These are phyloP conservation scores for Suhomyces maxii DNA, from an alignment of 1,139 yeast genomes.

Conservation along the genomic window DNA sequence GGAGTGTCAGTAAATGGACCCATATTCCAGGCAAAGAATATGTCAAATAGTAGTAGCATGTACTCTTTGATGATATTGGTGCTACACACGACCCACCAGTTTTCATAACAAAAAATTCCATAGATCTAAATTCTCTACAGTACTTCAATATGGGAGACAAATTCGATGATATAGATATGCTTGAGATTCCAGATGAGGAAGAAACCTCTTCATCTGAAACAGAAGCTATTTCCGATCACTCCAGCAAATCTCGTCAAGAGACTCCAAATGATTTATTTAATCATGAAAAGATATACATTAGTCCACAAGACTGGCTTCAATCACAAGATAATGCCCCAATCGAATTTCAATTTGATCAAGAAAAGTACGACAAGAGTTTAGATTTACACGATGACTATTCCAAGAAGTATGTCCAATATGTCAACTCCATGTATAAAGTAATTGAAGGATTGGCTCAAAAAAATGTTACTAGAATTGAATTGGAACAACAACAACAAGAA, in stretches of 20 bases:
- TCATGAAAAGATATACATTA: constrained; percentile 21
- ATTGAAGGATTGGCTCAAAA: constrained; percentile 31
- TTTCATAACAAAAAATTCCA: constrained; percentile 1
- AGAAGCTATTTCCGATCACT: constrained; percentile 29
- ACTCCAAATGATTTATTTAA: constrained; percentile 10
- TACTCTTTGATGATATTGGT: not conserved
- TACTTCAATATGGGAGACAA: constrained; percentile 3
- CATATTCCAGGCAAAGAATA: too few relatives aligned
- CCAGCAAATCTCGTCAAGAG: constrained; percentile 5
- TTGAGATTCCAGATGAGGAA: constrained; percentile 44
- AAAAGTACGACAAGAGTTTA: constrained; percentile 29
- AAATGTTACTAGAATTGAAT: constrained; percentile 18
- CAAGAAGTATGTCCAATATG: constrained; percentile 26
- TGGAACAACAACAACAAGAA: constrained; percentile 26
- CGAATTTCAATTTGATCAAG: constrained; percentile 32
- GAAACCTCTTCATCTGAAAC: constrained; percentile 28
- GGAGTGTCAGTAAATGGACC: too few relatives aligned
- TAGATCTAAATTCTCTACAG: not conserved
- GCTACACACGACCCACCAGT: constrained; percentile 4
- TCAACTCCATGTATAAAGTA: constrained; percentile 35
- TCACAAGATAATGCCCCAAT: constrained; percentile 21
- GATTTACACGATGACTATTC: constrained; percentile 20
- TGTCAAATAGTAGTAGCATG: too few relatives aligned
- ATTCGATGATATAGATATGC: constrained; percentile 48
- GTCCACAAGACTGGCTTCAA: constrained; percentile 40